A percentile compares a stretch with the other conserved stretches of the same genome.
phyloP scores from a whole-genome alignment of 2,329 filamentous ascomycete genomes.

The Magnaporthales sp. region DNA sequence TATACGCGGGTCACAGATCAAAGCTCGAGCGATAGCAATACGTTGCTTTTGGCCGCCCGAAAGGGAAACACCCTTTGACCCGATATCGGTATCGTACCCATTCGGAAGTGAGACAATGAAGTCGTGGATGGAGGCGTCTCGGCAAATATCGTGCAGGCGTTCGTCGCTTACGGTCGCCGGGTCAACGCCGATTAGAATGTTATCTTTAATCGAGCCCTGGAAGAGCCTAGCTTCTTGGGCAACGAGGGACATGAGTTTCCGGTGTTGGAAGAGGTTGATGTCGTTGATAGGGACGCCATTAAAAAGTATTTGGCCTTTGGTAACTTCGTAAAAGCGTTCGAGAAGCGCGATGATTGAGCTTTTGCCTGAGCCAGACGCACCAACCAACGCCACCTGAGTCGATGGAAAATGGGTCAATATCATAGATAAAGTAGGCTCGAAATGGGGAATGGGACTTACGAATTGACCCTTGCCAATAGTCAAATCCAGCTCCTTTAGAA shows the following conservation, averaged over 20 bases:
- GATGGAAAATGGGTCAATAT: neutral
- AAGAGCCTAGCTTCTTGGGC: constrained; percentile 69
- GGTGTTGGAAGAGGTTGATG: constrained; percentile 53
- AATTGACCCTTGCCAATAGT: constrained; percentile 61
- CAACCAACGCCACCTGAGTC: constrained; percentile 48
- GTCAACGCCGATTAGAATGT: constrained; percentile 56
- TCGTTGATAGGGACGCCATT: constrained; percentile 51
- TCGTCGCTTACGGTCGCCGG: constrained; percentile 42
- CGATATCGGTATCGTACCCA: constrained; percentile 60
- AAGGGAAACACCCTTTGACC: constrained; percentile 55
- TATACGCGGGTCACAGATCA: constrained; percentile 41
- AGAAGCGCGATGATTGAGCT: constrained; percentile 59
- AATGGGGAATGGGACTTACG: constrained; percentile 15
- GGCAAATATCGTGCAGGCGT: constrained; percentile 42
- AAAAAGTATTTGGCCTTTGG: constrained; percentile 54
- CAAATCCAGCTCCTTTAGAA: constrained; percentile 54
- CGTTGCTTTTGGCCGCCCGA: constrained; percentile 50
- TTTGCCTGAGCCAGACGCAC: constrained; percentile 60
- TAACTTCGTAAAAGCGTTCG: constrained; percentile 63
- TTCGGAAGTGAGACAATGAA: constrained; percentile 60
- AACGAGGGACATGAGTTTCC: constrained; percentile 58
- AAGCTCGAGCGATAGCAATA: constrained; percentile 46
- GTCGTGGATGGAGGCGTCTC: constrained; percentile 59
- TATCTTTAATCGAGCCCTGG: constrained; percentile 59
- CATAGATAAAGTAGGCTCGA: neutral